These are phyloP conservation scores for Populus tremula DNA, from an alignment of 345 rosid species.

Conservation along the genomic window DNA sequence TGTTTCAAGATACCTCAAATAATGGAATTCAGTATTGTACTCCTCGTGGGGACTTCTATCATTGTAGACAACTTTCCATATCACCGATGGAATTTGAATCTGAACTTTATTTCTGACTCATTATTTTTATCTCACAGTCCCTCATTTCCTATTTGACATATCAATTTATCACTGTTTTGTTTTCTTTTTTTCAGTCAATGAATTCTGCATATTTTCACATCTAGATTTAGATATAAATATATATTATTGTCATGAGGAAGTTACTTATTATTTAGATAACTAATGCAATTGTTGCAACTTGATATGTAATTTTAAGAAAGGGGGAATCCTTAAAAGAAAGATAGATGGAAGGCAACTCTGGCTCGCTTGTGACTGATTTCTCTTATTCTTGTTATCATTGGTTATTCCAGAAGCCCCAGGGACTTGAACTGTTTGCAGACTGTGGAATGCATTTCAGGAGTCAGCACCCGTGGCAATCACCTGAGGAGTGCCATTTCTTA, in stretches of 20 bases:
- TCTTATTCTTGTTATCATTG: conserved; percentile 6
- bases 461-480: conserved; percentile 50
- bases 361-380: neutral
- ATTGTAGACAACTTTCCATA: too few species aligned
- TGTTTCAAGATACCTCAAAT: too few species aligned
- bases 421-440: conserved; percentile 74
- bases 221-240: too few species aligned
- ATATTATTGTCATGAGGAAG: neutral
- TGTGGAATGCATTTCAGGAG: conserved; percentile 68
- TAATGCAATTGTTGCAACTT: neutral
- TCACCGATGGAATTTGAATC: too few species aligned
- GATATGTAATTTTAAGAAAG: neutral
- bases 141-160: too few species aligned
- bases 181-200: too few species aligned
- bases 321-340: neutral
- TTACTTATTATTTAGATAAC: neutral
- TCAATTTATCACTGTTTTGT: too few species aligned
- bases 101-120: too few species aligned
- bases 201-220: too few species aligned
- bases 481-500: conserved; percentile 61
- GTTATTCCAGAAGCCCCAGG: conserved; percentile 54
- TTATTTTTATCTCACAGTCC: too few species aligned
- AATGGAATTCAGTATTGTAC: too few species aligned
- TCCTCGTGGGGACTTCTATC: too few species aligned
- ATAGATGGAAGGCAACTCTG: neutral